A percentile compares a stretch with the other conserved stretches of the same genome.
These are phyloP conservation scores for Prinsepia uniflora DNA, from an alignment of 306 rosid species.

Conservation along the genomic window DNA sequence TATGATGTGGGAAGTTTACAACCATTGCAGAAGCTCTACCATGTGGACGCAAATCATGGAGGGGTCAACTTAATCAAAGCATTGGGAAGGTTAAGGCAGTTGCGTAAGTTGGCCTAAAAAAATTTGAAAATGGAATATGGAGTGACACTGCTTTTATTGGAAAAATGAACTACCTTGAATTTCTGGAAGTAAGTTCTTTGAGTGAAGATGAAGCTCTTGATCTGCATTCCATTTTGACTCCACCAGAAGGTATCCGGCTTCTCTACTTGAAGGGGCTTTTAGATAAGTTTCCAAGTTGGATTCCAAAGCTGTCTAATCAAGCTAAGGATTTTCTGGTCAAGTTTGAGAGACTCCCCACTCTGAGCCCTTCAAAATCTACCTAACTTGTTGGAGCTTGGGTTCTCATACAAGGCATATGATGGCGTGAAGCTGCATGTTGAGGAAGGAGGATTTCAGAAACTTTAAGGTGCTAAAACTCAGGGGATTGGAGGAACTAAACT, in stretches of 20 bases:
- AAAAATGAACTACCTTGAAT: conserved; percentile 27
- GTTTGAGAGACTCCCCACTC: not conserved
- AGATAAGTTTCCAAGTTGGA: conserved; percentile 19
- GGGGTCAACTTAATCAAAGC: not conserved
- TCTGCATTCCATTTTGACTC: conserved; percentile 14
- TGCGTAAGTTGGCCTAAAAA: not conserved
- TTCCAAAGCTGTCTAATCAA: not conserved
- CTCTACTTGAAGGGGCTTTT: not conserved
- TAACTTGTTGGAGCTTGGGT: no score
- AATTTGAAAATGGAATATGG: not conserved
- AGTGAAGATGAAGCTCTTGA: conserved; percentile 23
- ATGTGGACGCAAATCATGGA: not conserved
- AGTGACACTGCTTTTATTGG: conserved; percentile 14
- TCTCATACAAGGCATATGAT: not conserved
- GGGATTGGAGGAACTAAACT: not conserved
- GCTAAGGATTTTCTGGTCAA: accelerated
- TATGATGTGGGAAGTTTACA: not conserved
- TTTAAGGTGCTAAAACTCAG: not conserved
- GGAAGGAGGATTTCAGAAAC: conserved; percentile 10
- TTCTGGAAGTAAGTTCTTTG: conserved; percentile 8
- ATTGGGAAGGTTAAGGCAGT: conserved; percentile 4
- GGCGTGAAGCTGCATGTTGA: not conserved
- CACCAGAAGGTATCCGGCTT: not conserved
- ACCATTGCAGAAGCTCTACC: not conserved
- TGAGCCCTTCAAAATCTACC: conserved; percentile 2